Conservation (phyloP, 2,329 filamentous ascomycete species). For the Cephalotrichum gorgonifer region DNA sequence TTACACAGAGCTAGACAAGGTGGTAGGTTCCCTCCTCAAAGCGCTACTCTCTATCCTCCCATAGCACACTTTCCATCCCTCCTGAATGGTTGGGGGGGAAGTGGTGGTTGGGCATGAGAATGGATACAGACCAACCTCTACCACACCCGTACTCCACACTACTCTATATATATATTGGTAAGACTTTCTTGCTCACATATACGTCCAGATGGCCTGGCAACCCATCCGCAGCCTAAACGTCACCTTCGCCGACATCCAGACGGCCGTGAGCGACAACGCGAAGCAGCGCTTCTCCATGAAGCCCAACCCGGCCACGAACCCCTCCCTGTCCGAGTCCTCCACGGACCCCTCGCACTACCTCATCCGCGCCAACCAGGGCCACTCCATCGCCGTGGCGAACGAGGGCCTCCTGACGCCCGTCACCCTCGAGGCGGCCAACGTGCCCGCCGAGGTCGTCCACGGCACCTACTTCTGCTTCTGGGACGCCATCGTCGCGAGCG, state of each 20-base stretch:
- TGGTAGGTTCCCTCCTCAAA: slow-evolving; percentile 36
- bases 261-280: slow-evolving; percentile 63
- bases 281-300: slow-evolving; percentile 87
- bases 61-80: no score
- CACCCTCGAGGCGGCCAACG: slow-evolving; percentile 41
- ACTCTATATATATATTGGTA: background rate
- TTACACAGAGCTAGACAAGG: slow-evolving; percentile 45
- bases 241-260: slow-evolving; percentile 63
- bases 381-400: slow-evolving; percentile 69
- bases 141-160: background rate
- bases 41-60: slow-evolving; percentile 4
- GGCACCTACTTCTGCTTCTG: slow-evolving; percentile 82
- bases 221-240: slow-evolving; percentile 58
- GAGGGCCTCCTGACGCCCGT: slow-evolving; percentile 61
- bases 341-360: slow-evolving; percentile 57
- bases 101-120: no score
- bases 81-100: no score
- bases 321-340: slow-evolving; percentile 16
- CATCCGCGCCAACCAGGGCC: slow-evolving; percentile 93
- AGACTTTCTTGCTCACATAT: background rate
- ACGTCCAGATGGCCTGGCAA: slow-evolving; percentile 37
- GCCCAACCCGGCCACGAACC: slow-evolving; percentile 27
- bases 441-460: slow-evolving; percentile 66
- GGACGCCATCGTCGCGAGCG: slow-evolving; percentile 60
- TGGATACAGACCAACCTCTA: no score